Percentiles rank a stretch among this genome's conserved stretches.
Evolutionary conservation across 1,139 yeast species (phyloP).

Genomic region (Scheffersomyces lignicola): DNA sequence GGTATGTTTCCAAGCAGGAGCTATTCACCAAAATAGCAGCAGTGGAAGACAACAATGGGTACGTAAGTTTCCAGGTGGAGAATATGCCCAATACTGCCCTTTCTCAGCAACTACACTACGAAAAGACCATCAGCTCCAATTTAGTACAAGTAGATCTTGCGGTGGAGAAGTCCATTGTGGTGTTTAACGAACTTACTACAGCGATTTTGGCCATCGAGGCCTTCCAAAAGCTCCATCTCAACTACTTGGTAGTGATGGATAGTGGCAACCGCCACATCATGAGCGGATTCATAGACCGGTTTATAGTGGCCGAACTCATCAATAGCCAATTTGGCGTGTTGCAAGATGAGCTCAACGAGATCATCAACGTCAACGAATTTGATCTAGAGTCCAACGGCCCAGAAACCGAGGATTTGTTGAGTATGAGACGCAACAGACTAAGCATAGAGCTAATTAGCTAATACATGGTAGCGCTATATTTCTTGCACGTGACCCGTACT

Average conservation of each 20-base stretch:
- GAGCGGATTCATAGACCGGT: conserved; percentile 45
- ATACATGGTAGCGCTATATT: no score
- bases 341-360: conserved; percentile 15
- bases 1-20: conserved; percentile 36
- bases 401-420: conserved; percentile 9
- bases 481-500: no score
- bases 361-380: conserved; percentile 12
- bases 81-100: conserved; percentile 19
- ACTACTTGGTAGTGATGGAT: conserved; percentile 32
- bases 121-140: conserved; percentile 15
- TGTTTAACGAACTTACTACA: conserved; percentile 35
- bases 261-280: conserved; percentile 19
- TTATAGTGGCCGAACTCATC: conserved; percentile 32
- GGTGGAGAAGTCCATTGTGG: conserved; percentile 21
- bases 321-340: conserved; percentile 28
- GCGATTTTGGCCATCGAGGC: conserved; percentile 37
- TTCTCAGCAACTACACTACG: conserved; percentile 28
- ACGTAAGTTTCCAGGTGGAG: conserved; percentile 26
- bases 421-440: conserved; percentile 16
- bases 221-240: conserved; percentile 42
- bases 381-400: conserved; percentile 15
- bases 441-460: conserved; percentile 33
- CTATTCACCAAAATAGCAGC: conserved; percentile 16
- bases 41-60: conserved; percentile 11
- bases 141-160: conserved; percentile 16